Conservation (phyloP, 306 rosid species). For the Vigna angularis region DNA sequence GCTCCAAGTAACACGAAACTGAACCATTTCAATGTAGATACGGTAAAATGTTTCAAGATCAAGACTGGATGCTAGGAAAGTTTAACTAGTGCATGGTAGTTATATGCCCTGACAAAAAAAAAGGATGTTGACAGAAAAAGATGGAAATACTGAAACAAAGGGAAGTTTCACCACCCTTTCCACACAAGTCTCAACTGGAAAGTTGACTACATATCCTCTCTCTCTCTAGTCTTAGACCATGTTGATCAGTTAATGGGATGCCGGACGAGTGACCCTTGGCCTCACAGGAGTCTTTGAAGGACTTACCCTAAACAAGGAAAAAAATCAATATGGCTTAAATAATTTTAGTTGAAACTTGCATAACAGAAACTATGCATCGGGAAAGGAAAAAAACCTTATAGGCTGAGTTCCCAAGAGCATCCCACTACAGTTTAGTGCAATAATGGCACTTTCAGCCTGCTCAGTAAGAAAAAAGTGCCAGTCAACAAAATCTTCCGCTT, state of each 20-base stretch:
- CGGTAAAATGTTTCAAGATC: constrained; percentile 47
- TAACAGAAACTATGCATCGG: constrained; percentile 14
- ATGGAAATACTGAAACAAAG: constrained; percentile 61
- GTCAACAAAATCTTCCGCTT: constrained; percentile 22
- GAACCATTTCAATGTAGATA: constrained; percentile 28
- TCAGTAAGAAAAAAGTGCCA: constrained; percentile 42
- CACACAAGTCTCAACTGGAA: constrained; percentile 53
- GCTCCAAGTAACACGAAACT: constrained; percentile 37
- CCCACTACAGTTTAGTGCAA: constrained; percentile 91
- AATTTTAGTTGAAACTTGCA: constrained; percentile 10
- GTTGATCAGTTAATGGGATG: constrained; percentile 46
- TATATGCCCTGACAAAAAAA: constrained; percentile 52
- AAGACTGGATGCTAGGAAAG: constrained; percentile 60
- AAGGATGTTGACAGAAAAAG: constrained; percentile 53
- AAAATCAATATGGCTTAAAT: constrained; percentile 16
- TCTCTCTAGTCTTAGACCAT: constrained; percentile 37
- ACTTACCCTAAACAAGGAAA: constrained; percentile 76
- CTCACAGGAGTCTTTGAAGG: constrained; percentile 99
- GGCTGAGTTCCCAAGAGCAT: constrained; percentile 91
- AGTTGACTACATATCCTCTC: constrained; percentile 45
- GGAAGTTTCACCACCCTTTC: constrained; percentile 66
- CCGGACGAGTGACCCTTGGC: constrained; percentile 79
- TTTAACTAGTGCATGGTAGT: constrained; percentile 62
- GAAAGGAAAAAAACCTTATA: constrained; percentile 62
- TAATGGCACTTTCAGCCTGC: constrained; percentile 95